A percentile compares a stretch with the other conserved stretches of the same genome.
These are phyloP conservation scores for Mikania micrantha DNA, from an alignment of 129 eudicot species.

Conservation along the genomic window DNA sequence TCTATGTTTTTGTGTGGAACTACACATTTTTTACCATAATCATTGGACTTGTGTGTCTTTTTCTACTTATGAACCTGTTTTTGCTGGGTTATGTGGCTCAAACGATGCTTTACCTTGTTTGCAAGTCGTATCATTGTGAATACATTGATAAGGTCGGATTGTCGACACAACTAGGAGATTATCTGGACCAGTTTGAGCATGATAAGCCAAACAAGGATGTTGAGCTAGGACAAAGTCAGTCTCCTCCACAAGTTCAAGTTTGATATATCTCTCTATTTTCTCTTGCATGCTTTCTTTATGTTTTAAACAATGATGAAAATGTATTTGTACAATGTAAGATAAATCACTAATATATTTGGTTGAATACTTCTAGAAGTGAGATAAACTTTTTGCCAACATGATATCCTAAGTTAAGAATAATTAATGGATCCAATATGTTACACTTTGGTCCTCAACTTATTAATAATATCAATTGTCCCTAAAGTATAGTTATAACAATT, in stretches of 20 bases:
- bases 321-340: background rate
- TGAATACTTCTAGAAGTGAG: background rate
- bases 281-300: background rate
- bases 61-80: slow-evolving; percentile 27
- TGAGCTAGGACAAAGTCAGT: slow-evolving; percentile 24
- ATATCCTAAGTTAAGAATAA: background rate
- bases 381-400: background rate
- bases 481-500: background rate
- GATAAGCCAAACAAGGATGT: slow-evolving; percentile 28
- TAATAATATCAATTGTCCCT: background rate
- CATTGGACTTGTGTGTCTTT: slow-evolving; percentile 23
- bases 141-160: slow-evolving; percentile 29
- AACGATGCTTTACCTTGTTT: slow-evolving; percentile 36
- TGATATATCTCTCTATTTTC: slow-evolving; percentile 5
- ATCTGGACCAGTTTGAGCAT: slow-evolving; percentile 19
- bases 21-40: background rate
- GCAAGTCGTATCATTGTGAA: slow-evolving; percentile 33
- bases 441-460: background rate
- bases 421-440: background rate
- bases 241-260: slow-evolving; percentile 22
- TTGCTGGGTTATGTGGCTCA: slow-evolving; percentile 27
- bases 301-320: background rate
- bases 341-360: background rate
- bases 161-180: slow-evolving; percentile 32
- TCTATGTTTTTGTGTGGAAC: slow-evolving; percentile 11